Evolutionary conservation across 2,329 filamentous ascomycete genomes (phyloP).

Genomic region (Diplocarpon mali): DNA sequence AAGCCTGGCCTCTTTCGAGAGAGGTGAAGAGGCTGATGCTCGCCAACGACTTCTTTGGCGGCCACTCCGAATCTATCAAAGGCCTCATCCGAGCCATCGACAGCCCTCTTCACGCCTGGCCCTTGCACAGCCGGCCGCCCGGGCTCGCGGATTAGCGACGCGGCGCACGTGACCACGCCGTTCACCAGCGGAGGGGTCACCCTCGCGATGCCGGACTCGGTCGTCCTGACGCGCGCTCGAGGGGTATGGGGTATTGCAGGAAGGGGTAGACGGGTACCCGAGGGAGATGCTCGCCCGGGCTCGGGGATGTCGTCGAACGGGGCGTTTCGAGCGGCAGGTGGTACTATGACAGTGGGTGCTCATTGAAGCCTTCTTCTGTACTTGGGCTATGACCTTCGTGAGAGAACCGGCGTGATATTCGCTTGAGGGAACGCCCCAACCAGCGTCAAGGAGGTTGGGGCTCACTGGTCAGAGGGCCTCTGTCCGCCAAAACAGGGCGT

Average conservation of each 20-base stretch:
- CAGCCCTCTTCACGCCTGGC: background rate
- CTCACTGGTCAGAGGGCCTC: background rate
- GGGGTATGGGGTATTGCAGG: background rate
- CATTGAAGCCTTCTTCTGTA: background rate
- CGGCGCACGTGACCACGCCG: constrained; percentile 37
- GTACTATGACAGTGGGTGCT: background rate
- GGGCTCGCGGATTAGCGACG: constrained; percentile 33
- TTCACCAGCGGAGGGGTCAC: background rate
- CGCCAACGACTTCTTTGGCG: background rate
- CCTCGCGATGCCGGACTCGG: background rate
- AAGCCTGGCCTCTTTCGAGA: background rate
- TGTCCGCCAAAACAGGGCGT: no score
- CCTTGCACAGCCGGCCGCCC: constrained; percentile 13
- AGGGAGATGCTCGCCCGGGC: background rate
- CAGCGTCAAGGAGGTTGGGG: background rate
- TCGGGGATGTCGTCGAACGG: background rate
- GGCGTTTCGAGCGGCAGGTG: background rate
- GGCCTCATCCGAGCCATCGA: background rate
- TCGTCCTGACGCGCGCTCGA: background rate
- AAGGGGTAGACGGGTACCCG: background rate
- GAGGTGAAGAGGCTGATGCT: background rate
- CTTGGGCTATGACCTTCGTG: background rate
- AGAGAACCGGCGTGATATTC: background rate
- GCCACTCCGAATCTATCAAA: background rate
- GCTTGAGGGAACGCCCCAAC: background rate